A percentile compares a stretch with the other conserved stretches of the same genome.
These are phyloP conservation scores for Pterula multifida DNA, from an alignment of 1,284 basidiomycete genomes.

Conservation along the genomic window DNA sequence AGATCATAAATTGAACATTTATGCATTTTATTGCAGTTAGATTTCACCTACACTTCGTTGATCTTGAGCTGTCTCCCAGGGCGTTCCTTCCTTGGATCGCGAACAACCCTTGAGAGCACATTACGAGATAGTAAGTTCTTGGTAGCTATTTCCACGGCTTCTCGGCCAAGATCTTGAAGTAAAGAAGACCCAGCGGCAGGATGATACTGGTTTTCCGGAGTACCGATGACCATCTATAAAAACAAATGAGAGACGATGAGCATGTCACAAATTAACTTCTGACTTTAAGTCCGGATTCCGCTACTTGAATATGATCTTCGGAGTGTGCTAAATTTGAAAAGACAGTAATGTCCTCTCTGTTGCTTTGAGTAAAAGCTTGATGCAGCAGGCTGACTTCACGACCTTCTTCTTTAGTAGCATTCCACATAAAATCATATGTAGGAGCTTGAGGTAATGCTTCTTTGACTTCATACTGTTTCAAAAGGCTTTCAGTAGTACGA, in stretches of 20 bases:
- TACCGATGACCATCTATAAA: slow-evolving; percentile 63
- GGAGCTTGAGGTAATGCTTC: slow-evolving; percentile 31
- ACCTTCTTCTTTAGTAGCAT: slow-evolving; percentile 52
- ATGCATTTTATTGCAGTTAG: slow-evolving; percentile 3
- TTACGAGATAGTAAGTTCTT: slow-evolving; percentile 47
- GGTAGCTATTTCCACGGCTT: slow-evolving; percentile 38
- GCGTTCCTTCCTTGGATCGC: slow-evolving; percentile 44
- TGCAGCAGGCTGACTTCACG: slow-evolving; percentile 59
- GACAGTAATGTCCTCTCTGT: slow-evolving; percentile 20
- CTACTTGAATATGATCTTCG: slow-evolving; percentile 33
- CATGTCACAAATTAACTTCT: neutral
- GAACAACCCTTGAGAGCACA: slow-evolving; percentile 51
- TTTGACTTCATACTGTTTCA: slow-evolving; percentile 33
- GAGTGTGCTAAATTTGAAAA: slow-evolving; percentile 18
- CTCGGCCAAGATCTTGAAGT: slow-evolving; percentile 42
- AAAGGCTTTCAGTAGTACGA: slow-evolving; percentile 32
- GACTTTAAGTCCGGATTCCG: slow-evolving; percentile 65
- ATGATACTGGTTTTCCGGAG: slow-evolving; percentile 55
- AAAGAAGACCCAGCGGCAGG: slow-evolving; percentile 41
- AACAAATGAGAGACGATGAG: slow-evolving; percentile 1
- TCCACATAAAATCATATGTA: slow-evolving; percentile 67
- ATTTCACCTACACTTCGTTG: slow-evolving; percentile 42
- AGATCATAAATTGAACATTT: slow-evolving; percentile 6
- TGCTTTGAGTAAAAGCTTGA: slow-evolving; percentile 37
- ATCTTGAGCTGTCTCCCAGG: slow-evolving; percentile 66